Evolutionary conservation across 371 early-diverging fungal species (phyloP).

Genomic region (Massospora cicadina): DNA sequence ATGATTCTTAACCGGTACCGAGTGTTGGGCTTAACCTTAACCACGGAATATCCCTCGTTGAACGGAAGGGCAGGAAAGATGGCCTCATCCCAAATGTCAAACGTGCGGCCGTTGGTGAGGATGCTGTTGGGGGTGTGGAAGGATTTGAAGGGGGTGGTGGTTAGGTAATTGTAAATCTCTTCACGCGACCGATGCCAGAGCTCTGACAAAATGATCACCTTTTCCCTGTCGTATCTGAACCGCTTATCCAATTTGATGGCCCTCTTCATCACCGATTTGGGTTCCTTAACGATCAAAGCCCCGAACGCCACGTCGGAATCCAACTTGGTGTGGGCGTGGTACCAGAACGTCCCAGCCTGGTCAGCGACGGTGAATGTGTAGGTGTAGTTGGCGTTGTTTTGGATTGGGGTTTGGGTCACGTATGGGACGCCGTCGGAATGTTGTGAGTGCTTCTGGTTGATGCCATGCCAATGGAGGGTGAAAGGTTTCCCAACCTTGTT

Average conservation of each 20-base stretch:
- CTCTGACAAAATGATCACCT: slow-evolving; percentile 15
- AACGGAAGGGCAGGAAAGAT: background rate
- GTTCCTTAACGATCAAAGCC: slow-evolving; percentile 19
- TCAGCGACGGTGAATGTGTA: slow-evolving; percentile 18
- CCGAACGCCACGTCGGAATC: slow-evolving; percentile 3
- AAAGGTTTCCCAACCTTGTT: slow-evolving; percentile 7
- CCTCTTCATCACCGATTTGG: slow-evolving; percentile 5
- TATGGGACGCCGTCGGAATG: slow-evolving; percentile 13
- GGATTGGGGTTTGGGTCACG: slow-evolving; percentile 19
- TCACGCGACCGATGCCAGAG: background rate
- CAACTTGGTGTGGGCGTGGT: slow-evolving; percentile 18
- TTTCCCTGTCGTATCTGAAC: slow-evolving; percentile 18
- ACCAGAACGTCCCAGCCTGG: slow-evolving; percentile 25
- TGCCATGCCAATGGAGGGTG: slow-evolving; percentile 16
- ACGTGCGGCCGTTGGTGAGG: slow-evolving; percentile 20
- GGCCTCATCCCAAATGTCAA: slow-evolving; percentile 10
- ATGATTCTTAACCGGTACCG: slow-evolving; percentile 6
- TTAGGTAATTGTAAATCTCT: background rate
- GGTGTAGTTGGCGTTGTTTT: slow-evolving; percentile 14
- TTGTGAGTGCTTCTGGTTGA: slow-evolving; percentile 10
- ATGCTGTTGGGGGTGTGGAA: slow-evolving; percentile 17
- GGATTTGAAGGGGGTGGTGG: background rate
- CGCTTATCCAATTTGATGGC: slow-evolving; percentile 11
- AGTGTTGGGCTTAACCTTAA: background rate
- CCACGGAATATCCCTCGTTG: slow-evolving; percentile 2